Evolutionary conservation across 768 basidiomycete genomes (phyloP).

Genomic region (Psilocybe azurescens): DNA sequence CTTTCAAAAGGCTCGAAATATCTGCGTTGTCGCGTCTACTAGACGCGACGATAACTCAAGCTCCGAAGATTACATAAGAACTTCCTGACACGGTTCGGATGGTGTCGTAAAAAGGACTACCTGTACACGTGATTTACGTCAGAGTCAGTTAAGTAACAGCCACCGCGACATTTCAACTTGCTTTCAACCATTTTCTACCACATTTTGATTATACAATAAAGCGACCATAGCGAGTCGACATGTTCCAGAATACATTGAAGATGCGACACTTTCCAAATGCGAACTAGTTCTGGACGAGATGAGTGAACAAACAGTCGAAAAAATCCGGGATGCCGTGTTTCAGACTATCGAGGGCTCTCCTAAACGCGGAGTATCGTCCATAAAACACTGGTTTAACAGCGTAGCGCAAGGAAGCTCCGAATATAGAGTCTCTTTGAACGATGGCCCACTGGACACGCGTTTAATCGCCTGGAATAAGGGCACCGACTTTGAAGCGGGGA

Average conservation of each 20-base stretch:
- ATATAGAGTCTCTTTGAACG: slow-evolving; percentile 1
- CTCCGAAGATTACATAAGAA: too few relatives aligned
- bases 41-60: too few relatives aligned
- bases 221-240: not conserved
- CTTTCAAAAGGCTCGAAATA: too few relatives aligned
- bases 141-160: too few relatives aligned
- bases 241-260: not conserved
- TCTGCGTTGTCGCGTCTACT: too few relatives aligned
- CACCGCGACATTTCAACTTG: too few relatives aligned
- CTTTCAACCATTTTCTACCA: too few relatives aligned
- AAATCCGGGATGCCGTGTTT: slow-evolving; percentile 3
- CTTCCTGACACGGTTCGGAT: too few relatives aligned
- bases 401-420: slow-evolving; percentile 17
- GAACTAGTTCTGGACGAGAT: slow-evolving; percentile 6
- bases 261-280: not conserved
- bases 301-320: not conserved
- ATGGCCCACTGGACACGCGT: slow-evolving; percentile 12
- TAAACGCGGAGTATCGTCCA: not conserved
- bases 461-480: slow-evolving; percentile 28
- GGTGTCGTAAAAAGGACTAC: too few relatives aligned
- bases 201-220: not conserved
- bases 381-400: slow-evolving; percentile 17
- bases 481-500: slow-evolving; percentile 18
- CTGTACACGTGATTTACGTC: too few relatives aligned
- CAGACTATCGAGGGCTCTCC: not conserved